phyloP scores from a whole-genome alignment of 2,329 filamentous ascomycete species.

The Claviceps capensis region DNA sequence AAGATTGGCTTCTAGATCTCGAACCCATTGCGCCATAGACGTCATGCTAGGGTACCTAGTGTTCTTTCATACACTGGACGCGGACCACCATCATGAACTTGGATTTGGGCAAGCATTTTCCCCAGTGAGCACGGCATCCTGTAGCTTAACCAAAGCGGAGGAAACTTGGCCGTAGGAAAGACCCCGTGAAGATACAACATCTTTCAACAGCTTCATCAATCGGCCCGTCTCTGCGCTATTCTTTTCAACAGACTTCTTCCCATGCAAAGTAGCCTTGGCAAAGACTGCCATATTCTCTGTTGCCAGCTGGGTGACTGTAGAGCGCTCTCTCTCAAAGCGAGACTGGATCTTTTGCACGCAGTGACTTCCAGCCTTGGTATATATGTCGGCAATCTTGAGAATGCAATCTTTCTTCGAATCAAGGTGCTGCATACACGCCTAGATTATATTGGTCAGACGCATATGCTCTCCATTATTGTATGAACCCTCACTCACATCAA shows the following conservation, averaged over 20 bases:
- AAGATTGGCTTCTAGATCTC: not conserved
- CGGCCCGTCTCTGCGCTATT: not conserved
- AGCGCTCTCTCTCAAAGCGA: slow-evolving; percentile 4
- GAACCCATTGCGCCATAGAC: not conserved
- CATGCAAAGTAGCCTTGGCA: not conserved
- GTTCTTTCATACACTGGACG: not conserved
- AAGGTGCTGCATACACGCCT: slow-evolving; percentile 2
- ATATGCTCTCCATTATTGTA: not conserved
- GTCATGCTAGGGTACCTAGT: not conserved
- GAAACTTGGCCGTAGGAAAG: not conserved
- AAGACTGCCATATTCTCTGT: not conserved
- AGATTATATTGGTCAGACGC: not conserved
- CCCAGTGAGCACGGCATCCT: not conserved
- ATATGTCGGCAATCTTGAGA: slow-evolving; percentile 2
- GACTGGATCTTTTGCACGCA: slow-evolving; percentile 6
- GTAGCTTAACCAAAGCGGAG: not conserved
- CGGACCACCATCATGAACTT: not conserved
- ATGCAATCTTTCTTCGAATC: slow-evolving; percentile 2
- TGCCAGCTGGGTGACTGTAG: not conserved
- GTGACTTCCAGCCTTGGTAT: slow-evolving; percentile 2
- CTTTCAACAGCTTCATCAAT: not conserved
- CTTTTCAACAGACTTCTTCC: not conserved
- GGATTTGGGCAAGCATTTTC: not conserved
- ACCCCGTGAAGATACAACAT: not conserved
- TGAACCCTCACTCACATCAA: slow-evolving; percentile 2